Conservation (phyloP, 2,329 filamentous ascomycete species). For the Colletotrichum aenigma region DNA sequence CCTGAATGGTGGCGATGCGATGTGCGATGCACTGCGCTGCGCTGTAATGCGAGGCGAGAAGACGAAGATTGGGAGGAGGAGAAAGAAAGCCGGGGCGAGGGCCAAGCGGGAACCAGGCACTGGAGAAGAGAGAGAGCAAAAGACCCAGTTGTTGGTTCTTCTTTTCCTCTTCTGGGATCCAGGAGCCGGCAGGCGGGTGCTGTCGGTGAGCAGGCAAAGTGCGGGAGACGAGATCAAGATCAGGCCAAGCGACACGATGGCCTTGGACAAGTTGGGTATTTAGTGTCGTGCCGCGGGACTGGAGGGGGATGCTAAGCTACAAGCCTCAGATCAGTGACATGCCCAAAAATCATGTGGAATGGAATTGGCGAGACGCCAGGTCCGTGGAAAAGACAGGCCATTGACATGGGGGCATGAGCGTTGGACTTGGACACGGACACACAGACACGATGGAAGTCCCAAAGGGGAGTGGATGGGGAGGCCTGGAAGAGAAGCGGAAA, state of each 20-base stretch:
- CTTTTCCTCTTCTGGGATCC: background rate
- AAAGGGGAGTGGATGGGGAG: background rate
- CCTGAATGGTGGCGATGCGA: background rate
- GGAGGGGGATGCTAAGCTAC: background rate
- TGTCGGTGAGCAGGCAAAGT: conserved; percentile 9
- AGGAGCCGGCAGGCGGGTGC: background rate
- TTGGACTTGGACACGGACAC: background rate
- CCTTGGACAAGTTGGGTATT: background rate
- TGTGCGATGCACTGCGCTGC: background rate
- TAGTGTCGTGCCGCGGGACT: background rate
- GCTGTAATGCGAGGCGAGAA: background rate
- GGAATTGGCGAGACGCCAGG: background rate
- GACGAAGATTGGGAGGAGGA: background rate
- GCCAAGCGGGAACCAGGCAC: background rate
- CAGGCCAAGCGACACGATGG: background rate
- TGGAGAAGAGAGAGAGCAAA: background rate
- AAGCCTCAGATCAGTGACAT: conserved; percentile 16
- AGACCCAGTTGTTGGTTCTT: background rate
- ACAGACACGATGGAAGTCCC: background rate
- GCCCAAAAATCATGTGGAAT: conserved; percentile 13
- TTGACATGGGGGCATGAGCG: background rate
- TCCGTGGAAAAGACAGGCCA: background rate
- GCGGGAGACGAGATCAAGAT: background rate
- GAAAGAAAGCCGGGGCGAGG: background rate
- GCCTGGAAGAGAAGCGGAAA: background rate